Conservation (phyloP, 306 rosid species). For the Ormosia semicastrata region DNA sequence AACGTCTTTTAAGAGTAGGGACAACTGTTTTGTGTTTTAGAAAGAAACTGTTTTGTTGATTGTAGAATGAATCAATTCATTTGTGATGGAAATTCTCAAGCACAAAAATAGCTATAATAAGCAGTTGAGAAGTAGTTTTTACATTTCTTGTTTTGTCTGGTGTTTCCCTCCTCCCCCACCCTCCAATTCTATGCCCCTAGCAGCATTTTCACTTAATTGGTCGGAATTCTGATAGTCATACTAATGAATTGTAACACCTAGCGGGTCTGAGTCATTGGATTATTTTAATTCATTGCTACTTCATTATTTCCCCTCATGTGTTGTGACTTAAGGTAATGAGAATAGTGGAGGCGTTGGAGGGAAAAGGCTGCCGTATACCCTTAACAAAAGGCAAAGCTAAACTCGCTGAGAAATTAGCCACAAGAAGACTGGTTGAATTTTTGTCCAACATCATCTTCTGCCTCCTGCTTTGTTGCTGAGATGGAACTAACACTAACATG, state of each 20-base stretch:
- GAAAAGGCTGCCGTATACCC: conserved; percentile 89
- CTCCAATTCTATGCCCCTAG: not conserved
- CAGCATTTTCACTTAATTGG: not conserved
- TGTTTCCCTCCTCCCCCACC: not conserved
- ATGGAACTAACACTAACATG: conserved; percentile 25
- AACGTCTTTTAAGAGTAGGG: conserved; percentile 81
- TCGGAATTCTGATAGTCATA: conserved; percentile 15
- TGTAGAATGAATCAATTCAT: conserved; percentile 14
- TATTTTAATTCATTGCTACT: not conserved
- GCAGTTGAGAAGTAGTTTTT: not conserved
- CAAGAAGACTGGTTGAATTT: conserved; percentile 75
- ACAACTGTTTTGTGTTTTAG: conserved; percentile 24
- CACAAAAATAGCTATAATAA: not conserved
- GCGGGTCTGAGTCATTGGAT: not conserved
- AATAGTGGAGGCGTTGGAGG: conserved; percentile 89
- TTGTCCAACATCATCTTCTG: not conserved
- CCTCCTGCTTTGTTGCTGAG: not conserved
- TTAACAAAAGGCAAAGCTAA: conserved; percentile 91
- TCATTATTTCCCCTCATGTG: not conserved
- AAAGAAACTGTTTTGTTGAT: not conserved
- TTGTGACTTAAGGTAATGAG: conserved; percentile 72
- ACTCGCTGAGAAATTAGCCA: conserved; percentile 85
- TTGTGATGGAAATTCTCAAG: not conserved
- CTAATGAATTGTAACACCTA: conserved; percentile 1
- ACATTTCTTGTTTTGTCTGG: not conserved